Evolutionary conservation across 1,139 yeast species (phyloP), one percentile per base, ranked within the genome.

Genomic region (Hemisphaericaspora xylofermentans): DNA sequence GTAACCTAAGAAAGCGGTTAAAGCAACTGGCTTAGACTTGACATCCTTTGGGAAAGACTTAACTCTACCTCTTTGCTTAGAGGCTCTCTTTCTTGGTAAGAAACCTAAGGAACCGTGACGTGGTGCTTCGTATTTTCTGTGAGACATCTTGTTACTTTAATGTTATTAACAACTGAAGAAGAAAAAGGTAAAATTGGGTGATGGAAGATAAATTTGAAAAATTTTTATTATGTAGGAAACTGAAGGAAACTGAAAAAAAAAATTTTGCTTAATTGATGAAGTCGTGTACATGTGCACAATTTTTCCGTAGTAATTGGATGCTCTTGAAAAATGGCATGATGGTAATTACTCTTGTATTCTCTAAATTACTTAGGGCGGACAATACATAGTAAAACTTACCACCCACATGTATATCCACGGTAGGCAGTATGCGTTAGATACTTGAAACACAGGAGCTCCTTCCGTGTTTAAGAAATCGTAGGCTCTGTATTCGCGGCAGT

Each of bases 51-150:
- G 98, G 96, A 93, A 94, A 52, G 98, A 80, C 88, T 89, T 91
- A 69, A 91, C 95, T 81, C 88, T 89, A 77, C 97, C 98, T 84
- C 95, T 88, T 81, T 88, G 94, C 74, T 87, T 82, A 76, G 95
- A 84, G 68, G 98, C 94, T 84, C 98, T 89, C 96, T 91, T 91
- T 84, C 96, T 88, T 85, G 98, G 98, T 83, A 75, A 77, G 96
- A 89, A 93, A 70, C 98, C 98, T 74, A 93, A 82, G 75, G 96
- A 93, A 78, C 98, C 99, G 89, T 93, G 98, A 83, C 99, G 89
- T 81, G 99, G 98, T 65, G 95, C 96, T 88, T 93, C 98, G 94
- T 71, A 93, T 84, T 93, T 93, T 86, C 98, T 88, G 93, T 93
- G 98, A 75, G 98, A 93, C 98, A 93, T 93, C 52, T 57, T 64